Evolutionary conservation across 1,284 basidiomycete genomes (phyloP).

Genomic region (Mycosarcoma maydis): DNA sequence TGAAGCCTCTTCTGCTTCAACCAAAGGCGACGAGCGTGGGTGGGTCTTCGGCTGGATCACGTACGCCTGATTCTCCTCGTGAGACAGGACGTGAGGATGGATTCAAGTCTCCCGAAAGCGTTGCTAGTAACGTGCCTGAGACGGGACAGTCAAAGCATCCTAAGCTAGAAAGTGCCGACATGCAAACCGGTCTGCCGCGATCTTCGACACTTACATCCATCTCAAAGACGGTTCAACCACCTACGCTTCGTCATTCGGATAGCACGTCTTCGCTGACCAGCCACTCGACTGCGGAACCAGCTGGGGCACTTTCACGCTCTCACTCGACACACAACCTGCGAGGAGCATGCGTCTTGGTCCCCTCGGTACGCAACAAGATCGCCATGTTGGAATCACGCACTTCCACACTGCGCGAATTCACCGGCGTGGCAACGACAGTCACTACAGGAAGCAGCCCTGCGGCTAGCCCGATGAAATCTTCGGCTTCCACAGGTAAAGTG

Average conservation of each 20-base stretch:
- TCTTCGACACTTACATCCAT: conserved; percentile 30
- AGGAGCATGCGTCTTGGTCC: conserved; percentile 48
- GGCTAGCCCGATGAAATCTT: conserved; percentile 1
- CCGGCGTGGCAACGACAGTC: neutral
- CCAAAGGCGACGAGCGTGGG: conserved; percentile 22
- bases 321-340: conserved; percentile 49
- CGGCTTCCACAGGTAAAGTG: conserved; percentile 9
- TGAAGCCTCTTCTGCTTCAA: conserved; percentile 33
- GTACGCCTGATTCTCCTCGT: conserved; percentile 16
- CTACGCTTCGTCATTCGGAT: conserved; percentile 34
- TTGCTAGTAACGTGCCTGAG: too few relatives aligned
- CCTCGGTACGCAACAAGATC: conserved; percentile 62
- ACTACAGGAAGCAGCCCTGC: conserved; percentile 6
- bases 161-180: too few relatives aligned
- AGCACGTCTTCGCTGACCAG: conserved; percentile 37
- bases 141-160: too few relatives aligned
- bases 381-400: conserved; percentile 54
- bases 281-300: neutral
- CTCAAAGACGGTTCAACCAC: neutral
- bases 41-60: conserved; percentile 13
- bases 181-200: conserved; percentile 6
- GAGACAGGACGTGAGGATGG: too few relatives aligned
- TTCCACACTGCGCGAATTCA: conserved; percentile 48
- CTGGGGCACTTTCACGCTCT: conserved; percentile 20
- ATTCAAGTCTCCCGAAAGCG: too few relatives aligned